A percentile compares a stretch with the other conserved stretches of the same genome.
These are phyloP conservation scores for Galerina sulciceps DNA, from an alignment of 768 basidiomycete species.

Conservation along the genomic window DNA sequence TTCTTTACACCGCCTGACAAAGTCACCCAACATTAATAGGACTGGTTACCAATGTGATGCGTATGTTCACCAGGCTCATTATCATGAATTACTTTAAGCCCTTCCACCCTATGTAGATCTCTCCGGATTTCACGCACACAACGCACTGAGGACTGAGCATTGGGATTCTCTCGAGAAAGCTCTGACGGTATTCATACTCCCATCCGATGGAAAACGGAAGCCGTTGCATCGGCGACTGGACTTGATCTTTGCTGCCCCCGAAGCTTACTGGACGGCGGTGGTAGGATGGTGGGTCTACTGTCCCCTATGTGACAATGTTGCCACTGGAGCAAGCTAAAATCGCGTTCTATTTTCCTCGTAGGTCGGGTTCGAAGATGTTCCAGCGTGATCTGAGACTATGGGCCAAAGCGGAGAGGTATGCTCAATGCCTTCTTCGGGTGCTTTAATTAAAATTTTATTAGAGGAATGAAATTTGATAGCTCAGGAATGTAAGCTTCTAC, in stretches of 20 bases:
- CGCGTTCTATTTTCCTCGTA: constrained; percentile 24
- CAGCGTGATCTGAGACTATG: constrained; percentile 81
- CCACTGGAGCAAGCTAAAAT: no score
- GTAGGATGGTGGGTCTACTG: constrained; percentile 70
- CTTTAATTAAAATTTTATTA: constrained; percentile 24
- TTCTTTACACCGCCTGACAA: not conserved
- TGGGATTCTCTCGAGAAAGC: constrained; percentile 87
- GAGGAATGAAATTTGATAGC: constrained; percentile 86
- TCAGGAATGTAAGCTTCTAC: constrained; percentile 65
- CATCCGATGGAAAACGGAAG: constrained; percentile 32
- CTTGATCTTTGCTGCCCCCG: constrained; percentile 77
- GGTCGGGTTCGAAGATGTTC: constrained; percentile 92
- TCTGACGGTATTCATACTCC: constrained; percentile 77
- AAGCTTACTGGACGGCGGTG: constrained; percentile 86
- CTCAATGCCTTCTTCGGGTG: constrained; percentile 7
- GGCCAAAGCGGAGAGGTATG: constrained; percentile 69
- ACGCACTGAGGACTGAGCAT: constrained; percentile 58
- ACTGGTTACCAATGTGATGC: constrained; percentile 82
- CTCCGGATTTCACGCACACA: constrained; percentile 60
- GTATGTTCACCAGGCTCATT: constrained; percentile 47
- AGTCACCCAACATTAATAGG: constrained; percentile 38
- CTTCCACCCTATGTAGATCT: constrained; percentile 43
- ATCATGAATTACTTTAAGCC: not conserved
- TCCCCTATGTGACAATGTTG: not conserved
- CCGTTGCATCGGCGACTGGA: constrained; percentile 75